A percentile compares a stretch with the other conserved stretches of the same genome.
Evolutionary conservation across 495 filamentous ascomycete species (phyloP).

Genomic region (Bathelium albidoporum): DNA sequence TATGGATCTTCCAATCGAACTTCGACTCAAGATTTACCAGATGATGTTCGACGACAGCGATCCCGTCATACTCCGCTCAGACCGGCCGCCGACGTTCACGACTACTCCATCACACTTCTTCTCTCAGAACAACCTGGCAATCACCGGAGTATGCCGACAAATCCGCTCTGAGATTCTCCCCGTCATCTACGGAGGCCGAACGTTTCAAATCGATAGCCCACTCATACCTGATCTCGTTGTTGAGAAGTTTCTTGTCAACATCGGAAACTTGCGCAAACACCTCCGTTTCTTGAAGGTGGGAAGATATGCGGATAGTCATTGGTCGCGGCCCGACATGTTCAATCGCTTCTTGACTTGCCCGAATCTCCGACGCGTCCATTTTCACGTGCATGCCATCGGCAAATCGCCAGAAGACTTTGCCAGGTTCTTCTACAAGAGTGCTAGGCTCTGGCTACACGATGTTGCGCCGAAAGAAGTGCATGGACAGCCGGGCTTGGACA

Average conservation of each 20-base stretch:
- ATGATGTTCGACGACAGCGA: neutral
- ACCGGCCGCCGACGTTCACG: neutral
- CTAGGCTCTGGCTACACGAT: neutral
- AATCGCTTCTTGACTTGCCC: neutral
- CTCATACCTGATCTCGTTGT: neutral
- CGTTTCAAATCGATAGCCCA: slow-evolving; percentile 10
- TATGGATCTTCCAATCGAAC: neutral
- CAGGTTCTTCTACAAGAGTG: neutral
- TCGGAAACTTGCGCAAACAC: neutral
- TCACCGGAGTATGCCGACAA: slow-evolving; percentile 13
- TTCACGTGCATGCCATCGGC: neutral
- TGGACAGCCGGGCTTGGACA: neutral
- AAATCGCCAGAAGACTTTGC: neutral
- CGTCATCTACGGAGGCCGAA: slow-evolving; percentile 15
- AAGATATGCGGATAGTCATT: slow-evolving; percentile 1
- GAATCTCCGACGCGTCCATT: neutral
- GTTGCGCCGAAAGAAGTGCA: neutral
- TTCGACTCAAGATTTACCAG: neutral
- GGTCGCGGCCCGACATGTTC: slow-evolving; percentile 1
- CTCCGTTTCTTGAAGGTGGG: neutral
- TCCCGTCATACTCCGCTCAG: neutral
- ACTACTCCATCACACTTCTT: neutral
- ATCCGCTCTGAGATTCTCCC: slow-evolving; percentile 14
- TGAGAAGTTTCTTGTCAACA: neutral
- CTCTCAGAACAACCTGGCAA: slow-evolving; percentile 14